A percentile compares a stretch with the other conserved stretches of the same genome.
These are phyloP conservation scores for Pseudocercospora fijiensis DNA, from an alignment of 2,329 filamentous ascomycete species.

Conservation along the genomic window DNA sequence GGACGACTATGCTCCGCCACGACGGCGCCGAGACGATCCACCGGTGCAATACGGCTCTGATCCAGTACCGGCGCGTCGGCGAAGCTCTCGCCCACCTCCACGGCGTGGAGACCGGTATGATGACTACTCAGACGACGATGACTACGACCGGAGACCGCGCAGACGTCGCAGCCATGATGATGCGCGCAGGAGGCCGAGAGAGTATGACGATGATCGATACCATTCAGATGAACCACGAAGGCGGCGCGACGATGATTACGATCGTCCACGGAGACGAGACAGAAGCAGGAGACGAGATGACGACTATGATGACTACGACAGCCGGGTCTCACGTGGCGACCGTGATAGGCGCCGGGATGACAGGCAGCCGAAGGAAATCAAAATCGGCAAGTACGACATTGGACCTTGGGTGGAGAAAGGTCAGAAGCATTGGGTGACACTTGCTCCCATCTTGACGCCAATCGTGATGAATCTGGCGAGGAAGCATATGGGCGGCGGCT, in stretches of 20 bases:
- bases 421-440: slow-evolving; percentile 36
- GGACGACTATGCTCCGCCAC: slow-evolving; percentile 31
- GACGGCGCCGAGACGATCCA: slow-evolving; percentile 27
- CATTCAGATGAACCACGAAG: slow-evolving; percentile 26
- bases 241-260: slow-evolving; percentile 27
- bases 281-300: slow-evolving; percentile 24
- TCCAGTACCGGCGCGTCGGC: slow-evolving; percentile 31
- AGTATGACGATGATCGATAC: slow-evolving; percentile 28
- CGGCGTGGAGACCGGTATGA: slow-evolving; percentile 27
- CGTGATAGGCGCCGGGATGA: slow-evolving; percentile 25
- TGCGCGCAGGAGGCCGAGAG: slow-evolving; percentile 24
- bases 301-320: slow-evolving; percentile 30
- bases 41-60: slow-evolving; percentile 35
- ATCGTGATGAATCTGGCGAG: slow-evolving; percentile 33
- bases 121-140: slow-evolving; percentile 27
- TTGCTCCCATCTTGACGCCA: slow-evolving; percentile 37
- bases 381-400: slow-evolving; percentile 37
- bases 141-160: slow-evolving; percentile 22
- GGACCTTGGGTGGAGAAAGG: slow-evolving; percentile 37
- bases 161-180: slow-evolving; percentile 25
- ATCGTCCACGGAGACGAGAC: slow-evolving; percentile 21
- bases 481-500: slow-evolving; percentile 20
- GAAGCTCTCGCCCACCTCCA: slow-evolving; percentile 29
- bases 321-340: slow-evolving; percentile 23
- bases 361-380: slow-evolving; percentile 32